Evolutionary conservation across 1,284 basidiomycete genomes (phyloP).

Genomic region (Marasmius fiardii): DNA sequence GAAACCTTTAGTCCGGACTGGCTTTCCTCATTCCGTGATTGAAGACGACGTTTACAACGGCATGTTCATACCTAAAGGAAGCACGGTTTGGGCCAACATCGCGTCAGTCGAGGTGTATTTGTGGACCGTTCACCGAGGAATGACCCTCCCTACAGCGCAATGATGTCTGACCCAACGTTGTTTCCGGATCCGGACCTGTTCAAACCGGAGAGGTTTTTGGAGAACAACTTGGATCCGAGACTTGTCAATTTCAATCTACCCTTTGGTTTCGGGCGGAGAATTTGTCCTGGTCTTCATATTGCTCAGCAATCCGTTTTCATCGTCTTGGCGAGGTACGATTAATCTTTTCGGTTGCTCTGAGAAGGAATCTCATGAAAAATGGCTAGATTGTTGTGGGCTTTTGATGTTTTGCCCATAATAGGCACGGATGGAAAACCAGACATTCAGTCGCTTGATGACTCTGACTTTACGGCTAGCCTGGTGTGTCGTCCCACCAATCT

Average conservation of each 20-base stretch:
- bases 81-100: slow-evolving; percentile 14
- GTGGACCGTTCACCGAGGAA: no score
- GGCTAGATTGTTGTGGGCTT: slow-evolving; percentile 28
- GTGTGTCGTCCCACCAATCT: slow-evolving; percentile 22
- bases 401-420: slow-evolving; percentile 21
- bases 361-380: slow-evolving; percentile 1
- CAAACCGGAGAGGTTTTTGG: slow-evolving; percentile 17
- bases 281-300: slow-evolving; percentile 18
- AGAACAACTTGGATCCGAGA: slow-evolving; percentile 4
- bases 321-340: slow-evolving; percentile 21
- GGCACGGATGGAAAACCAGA: slow-evolving; percentile 17
- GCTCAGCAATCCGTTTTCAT: slow-evolving; percentile 26
- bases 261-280: slow-evolving; percentile 19
- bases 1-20: slow-evolving; percentile 7
- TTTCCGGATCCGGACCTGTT: slow-evolving; percentile 18
- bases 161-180: slow-evolving; percentile 14
- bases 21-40: slow-evolving; percentile 13
- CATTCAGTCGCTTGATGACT: slow-evolving; percentile 18
- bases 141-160: slow-evolving; percentile 10
- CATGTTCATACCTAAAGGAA: slow-evolving; percentile 16
- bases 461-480: slow-evolving; percentile 22
- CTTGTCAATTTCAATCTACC: slow-evolving; percentile 10
- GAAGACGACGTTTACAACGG: no score
- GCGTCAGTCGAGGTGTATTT: no score
- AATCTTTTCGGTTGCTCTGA: not conserved